Conservation (phyloP, 352 stramenopile species). For the Phytopythium montanum region DNA sequence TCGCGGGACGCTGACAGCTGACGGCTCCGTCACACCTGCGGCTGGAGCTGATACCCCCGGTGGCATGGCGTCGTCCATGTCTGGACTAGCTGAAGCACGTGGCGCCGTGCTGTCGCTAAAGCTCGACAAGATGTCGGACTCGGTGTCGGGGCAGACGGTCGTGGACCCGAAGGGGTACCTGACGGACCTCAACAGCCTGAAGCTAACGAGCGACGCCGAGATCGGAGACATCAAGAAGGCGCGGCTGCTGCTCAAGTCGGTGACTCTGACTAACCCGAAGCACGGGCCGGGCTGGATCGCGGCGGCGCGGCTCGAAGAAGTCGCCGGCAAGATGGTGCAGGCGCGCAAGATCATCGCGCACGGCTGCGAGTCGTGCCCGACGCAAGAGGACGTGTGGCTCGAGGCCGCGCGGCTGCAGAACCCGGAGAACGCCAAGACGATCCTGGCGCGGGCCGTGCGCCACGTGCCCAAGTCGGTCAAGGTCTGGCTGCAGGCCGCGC, state of each 20-base stretch:
- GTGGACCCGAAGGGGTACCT: slow-evolving; percentile 98
- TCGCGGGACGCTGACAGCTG: slow-evolving; percentile 12
- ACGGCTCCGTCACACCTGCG: slow-evolving; percentile 53
- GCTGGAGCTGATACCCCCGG: slow-evolving; percentile 38
- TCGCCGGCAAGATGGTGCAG: slow-evolving; percentile 94
- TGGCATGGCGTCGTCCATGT: slow-evolving; percentile 74
- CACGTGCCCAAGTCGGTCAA: slow-evolving; percentile 94
- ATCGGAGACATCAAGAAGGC: slow-evolving; percentile 99
- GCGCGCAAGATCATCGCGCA: slow-evolving; percentile 98
- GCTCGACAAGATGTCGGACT: slow-evolving; percentile 97
- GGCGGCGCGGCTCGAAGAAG: slow-evolving; percentile 96
- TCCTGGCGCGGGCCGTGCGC: slow-evolving; percentile 94
- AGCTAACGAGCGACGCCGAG: slow-evolving; percentile 92
- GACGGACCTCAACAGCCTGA: slow-evolving; percentile 95
- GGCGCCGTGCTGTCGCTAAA: slow-evolving; percentile 94
- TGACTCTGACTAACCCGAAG: slow-evolving; percentile 98
- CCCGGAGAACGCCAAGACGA: slow-evolving; percentile 95
- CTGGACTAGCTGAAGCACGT: slow-evolving; percentile 88
- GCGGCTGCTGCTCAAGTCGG: slow-evolving; percentile 92
- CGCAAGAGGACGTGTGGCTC: slow-evolving; percentile 98
- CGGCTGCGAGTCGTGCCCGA: slow-evolving; percentile 95
- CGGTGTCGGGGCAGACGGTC: slow-evolving; percentile 94
- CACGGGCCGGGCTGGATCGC: slow-evolving; percentile 99
- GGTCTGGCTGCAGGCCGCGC: slow-evolving; percentile 94
- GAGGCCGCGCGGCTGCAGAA: slow-evolving; percentile 96